Evolutionary conservation across 2,329 filamentous ascomycete species (phyloP).

Genomic region (Iodosphaeria phyllophila): DNA sequence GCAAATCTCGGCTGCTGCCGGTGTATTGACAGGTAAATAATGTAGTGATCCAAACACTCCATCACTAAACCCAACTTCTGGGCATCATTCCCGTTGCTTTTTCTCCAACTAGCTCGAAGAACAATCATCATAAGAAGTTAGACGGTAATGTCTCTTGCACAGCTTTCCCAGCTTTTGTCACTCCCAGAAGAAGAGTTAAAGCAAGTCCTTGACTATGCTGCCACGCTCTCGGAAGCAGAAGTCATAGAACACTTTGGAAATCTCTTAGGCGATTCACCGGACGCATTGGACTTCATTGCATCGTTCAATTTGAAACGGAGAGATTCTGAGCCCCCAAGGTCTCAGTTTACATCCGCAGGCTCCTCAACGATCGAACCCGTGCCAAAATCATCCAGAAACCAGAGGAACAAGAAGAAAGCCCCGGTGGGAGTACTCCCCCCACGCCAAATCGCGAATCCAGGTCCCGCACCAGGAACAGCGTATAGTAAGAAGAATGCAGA

Average conservation of each 20-base stretch:
- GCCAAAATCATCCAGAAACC: conserved; percentile 34
- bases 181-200: conserved; percentile 70
- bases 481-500: conserved; percentile 59
- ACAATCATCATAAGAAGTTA: too few species aligned
- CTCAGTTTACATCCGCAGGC: not conserved
- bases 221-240: conserved; percentile 55
- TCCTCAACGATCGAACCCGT: conserved; percentile 19
- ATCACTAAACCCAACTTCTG: too few species aligned
- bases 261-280: conserved; percentile 70
- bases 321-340: conserved; percentile 11
- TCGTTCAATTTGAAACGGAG: conserved; percentile 55
- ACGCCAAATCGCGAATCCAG: conserved; percentile 43
- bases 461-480: conserved; percentile 41
- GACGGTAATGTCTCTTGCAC: conserved; percentile 36
- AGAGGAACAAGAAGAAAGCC: conserved; percentile 42
- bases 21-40: too few species aligned
- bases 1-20: too few species aligned
- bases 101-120: too few species aligned
- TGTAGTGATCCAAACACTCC: too few species aligned
- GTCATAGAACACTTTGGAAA: conserved; percentile 76
- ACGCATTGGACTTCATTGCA: conserved; percentile 58
- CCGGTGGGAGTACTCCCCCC: conserved; percentile 44
- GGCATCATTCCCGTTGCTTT: too few species aligned
- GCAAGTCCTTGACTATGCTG: conserved; percentile 69
- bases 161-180: conserved; percentile 64